Conservation (phyloP, 2,329 filamentous ascomycete genomes). For the Penicillium hesseltinei region DNA sequence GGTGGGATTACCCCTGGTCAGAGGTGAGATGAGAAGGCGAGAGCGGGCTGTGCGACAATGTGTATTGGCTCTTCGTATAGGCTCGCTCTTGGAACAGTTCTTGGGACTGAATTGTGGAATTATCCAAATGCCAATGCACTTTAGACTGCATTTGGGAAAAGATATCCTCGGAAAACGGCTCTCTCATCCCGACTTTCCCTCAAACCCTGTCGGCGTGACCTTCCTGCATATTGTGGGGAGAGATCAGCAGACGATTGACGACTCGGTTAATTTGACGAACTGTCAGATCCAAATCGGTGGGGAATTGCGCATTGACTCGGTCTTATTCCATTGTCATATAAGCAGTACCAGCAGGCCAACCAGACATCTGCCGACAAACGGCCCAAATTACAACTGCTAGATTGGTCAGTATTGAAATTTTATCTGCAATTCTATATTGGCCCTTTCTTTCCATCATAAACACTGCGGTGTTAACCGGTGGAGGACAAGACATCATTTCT, state of each 20-base stretch:
- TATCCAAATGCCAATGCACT: background rate
- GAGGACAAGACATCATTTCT: background rate
- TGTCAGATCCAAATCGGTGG: background rate
- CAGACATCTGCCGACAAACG: background rate
- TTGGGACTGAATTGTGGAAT: background rate
- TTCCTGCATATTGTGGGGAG: slow-evolving; percentile 5
- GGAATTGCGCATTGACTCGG: slow-evolving; percentile 3
- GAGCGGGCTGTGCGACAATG: background rate
- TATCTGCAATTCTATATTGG: background rate
- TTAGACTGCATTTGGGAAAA: background rate
- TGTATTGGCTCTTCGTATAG: background rate
- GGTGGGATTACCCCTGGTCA: slow-evolving; percentile 4
- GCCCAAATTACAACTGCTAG: slow-evolving; percentile 6
- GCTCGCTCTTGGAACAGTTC: background rate
- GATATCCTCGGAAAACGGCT: background rate
- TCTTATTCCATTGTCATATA: slow-evolving; percentile 6
- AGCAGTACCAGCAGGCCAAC: background rate
- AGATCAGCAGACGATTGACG: slow-evolving; percentile 12
- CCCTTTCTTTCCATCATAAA: too few species aligned
- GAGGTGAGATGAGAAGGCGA: background rate
- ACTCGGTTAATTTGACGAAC: slow-evolving; percentile 15
- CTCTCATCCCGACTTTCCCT: background rate
- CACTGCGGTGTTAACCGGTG: slow-evolving; percentile 1
- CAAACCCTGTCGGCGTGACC: background rate
- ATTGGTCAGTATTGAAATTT: background rate